Evolutionary conservation across 345 rosid species (phyloP).

Genomic region (Zanthoxylum bungeanum): DNA sequence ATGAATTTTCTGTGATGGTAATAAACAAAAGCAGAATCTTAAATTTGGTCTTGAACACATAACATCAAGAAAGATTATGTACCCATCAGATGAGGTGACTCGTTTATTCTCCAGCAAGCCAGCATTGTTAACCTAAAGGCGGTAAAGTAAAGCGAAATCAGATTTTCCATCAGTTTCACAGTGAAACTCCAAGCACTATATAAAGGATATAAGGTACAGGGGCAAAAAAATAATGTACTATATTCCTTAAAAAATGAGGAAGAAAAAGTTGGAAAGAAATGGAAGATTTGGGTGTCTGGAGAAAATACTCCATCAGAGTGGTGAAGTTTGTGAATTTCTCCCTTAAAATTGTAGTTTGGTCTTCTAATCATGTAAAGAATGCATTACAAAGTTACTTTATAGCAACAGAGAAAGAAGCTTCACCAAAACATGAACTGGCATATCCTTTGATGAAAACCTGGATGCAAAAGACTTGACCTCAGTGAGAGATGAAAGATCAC

Average conservation of each 20-base stretch:
- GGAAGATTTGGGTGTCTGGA: neutral
- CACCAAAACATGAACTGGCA: conserved; percentile 83
- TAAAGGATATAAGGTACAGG: neutral
- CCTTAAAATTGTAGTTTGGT: neutral
- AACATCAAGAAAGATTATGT: conserved; percentile 17
- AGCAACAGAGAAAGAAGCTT: conserved; percentile 5
- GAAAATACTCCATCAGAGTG: neutral
- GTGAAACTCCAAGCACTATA: neutral
- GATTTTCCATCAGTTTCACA: conserved; percentile 3
- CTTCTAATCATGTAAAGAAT: neutral
- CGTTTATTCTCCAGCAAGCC: conserved; percentile 68
- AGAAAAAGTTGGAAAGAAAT: neutral
- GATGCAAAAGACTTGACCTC: conserved; percentile 79
- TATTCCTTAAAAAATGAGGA: neutral
- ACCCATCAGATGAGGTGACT: conserved; percentile 76
- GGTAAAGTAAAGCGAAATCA: conserved; percentile 3
- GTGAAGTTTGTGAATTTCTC: neutral
- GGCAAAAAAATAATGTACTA: neutral
- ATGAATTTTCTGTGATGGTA: neutral
- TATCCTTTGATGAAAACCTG: conserved; percentile 65
- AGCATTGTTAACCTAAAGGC: conserved; percentile 78
- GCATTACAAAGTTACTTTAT: neutral
- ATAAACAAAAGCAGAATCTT: neutral
- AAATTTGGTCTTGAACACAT: neutral
- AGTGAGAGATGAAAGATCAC: conserved; percentile 76